These are phyloP conservation scores for Crithidia expoeki DNA, from an alignment of 208 protist genomes.

Conservation along the genomic window DNA sequence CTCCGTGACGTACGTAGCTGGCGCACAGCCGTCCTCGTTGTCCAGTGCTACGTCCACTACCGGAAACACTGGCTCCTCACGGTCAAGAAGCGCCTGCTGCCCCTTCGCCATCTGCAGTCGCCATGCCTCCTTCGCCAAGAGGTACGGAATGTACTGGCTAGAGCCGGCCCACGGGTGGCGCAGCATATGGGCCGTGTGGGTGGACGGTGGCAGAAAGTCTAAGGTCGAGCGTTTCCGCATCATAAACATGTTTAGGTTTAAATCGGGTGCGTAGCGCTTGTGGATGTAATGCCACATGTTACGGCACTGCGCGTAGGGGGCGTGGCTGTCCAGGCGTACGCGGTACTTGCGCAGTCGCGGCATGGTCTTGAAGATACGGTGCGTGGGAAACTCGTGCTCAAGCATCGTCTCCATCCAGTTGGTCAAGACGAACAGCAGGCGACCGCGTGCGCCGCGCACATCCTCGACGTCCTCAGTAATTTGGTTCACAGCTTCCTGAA, in stretches of 20 bases:
- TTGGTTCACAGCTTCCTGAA: not conserved
- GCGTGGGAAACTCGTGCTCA: constrained; percentile 9
- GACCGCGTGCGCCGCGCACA: not conserved
- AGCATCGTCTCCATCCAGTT: not conserved
- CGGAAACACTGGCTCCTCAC: constrained; percentile 13
- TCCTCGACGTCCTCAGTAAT: not conserved
- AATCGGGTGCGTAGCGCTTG: constrained; percentile 23
- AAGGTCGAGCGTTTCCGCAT: constrained; percentile 7
- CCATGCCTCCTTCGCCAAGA: constrained; percentile 31
- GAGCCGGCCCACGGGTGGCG: constrained; percentile 25
- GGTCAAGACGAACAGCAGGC: not conserved
- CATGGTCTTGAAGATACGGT: constrained; percentile 8
- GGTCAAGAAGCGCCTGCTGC: not conserved
- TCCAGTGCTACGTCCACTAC: constrained; percentile 25
- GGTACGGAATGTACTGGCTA: constrained; percentile 28
- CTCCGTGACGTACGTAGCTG: constrained; percentile 22
- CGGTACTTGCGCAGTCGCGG: constrained; percentile 29
- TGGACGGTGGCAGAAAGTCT: constrained; percentile 23
- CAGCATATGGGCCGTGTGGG: constrained; percentile 28
- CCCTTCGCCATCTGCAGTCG: constrained; percentile 10
- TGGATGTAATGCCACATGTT: constrained; percentile 32
- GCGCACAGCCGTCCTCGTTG: constrained; percentile 30
- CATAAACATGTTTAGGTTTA: constrained; percentile 26
- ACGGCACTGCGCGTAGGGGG: constrained; percentile 23
- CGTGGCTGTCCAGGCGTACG: constrained; percentile 27